Conservation (phyloP, 1,284 basidiomycete species). For the Trametes versicolor region DNA sequence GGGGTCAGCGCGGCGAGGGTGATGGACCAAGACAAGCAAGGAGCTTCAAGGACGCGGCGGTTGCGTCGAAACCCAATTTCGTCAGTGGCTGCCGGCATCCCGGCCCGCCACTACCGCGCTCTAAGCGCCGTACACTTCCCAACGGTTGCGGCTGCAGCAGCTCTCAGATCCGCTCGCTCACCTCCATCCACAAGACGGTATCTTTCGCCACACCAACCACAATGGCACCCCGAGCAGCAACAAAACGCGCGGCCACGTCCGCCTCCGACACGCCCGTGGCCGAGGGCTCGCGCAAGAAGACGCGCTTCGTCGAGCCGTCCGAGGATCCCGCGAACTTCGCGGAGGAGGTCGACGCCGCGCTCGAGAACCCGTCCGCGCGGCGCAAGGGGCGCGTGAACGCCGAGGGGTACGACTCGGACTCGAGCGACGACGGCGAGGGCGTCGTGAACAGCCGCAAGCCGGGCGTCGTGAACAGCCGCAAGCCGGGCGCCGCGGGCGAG, state of each 20-base stretch:
- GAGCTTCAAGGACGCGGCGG: no score
- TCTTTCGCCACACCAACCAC: neutral
- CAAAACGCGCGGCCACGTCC: constrained; percentile 66
- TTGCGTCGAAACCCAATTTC: no score
- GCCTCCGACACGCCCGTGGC: constrained; percentile 48
- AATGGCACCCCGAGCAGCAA: constrained; percentile 61
- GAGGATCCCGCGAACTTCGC: constrained; percentile 81
- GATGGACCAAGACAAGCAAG: no score
- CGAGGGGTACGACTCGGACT: constrained; percentile 95
- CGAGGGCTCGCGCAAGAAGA: constrained; percentile 65
- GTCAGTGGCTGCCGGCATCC: neutral
- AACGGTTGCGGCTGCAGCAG: neutral
- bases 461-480: constrained; percentile 65
- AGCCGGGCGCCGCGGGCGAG: constrained; percentile 54
- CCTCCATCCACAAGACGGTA: neutral
- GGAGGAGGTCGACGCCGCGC: constrained; percentile 75
- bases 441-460: constrained; percentile 83
- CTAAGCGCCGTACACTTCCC: neutral
- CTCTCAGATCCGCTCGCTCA: neutral
- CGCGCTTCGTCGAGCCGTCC: constrained; percentile 80
- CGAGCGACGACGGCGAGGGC: constrained; percentile 91
- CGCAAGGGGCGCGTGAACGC: constrained; percentile 79
- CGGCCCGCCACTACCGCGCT: neutral
- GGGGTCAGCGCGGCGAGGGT: no score
- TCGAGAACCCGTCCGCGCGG: constrained; percentile 67